phyloP scores from a whole-genome alignment of 805 yeast genomes.

The Candida patagonica region DNA sequence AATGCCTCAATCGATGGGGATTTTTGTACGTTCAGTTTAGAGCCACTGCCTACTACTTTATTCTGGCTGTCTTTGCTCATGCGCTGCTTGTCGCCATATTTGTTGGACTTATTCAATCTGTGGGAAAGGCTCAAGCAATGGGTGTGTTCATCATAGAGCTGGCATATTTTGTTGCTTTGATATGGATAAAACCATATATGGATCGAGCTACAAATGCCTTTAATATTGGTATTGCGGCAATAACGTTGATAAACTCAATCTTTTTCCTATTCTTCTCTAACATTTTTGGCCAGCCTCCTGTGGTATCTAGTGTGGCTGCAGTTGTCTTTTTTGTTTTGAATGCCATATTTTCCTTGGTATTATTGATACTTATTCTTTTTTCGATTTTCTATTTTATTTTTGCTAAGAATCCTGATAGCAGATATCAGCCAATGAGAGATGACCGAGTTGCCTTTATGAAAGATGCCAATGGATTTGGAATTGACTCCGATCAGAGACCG shows the following conservation, averaged over 20 bases:
- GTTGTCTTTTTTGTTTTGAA: conserved; percentile 81
- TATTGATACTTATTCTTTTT: conserved; percentile 76
- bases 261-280: conserved; percentile 85
- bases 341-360: conserved; percentile 76
- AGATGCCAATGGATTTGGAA: conserved; percentile 17
- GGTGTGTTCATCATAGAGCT: conserved; percentile 70
- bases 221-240: conserved; percentile 75
- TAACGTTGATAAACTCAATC: conserved; percentile 72
- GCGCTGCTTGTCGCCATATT: conserved; percentile 66
- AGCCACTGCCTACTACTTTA: conserved; percentile 81
- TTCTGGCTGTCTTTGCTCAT: conserved; percentile 54
- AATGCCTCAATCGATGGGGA: conserved; percentile 77
- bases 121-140: conserved; percentile 77
- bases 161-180: conserved; percentile 51
- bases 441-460: conserved; percentile 89
- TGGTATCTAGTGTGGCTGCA: conserved; percentile 88
- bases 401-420: conserved; percentile 86
- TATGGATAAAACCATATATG: conserved; percentile 80
- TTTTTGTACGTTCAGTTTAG: conserved; percentile 85
- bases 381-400: conserved; percentile 79
- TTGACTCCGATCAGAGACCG: conserved; percentile 14
- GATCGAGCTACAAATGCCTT: conserved; percentile 91
- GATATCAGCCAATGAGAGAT: conserved; percentile 94
- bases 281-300: conserved; percentile 71
- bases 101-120: conserved; percentile 74